phyloP scores from a whole-genome alignment of 805 yeast species.

The Suhomyces vadensis region DNA sequence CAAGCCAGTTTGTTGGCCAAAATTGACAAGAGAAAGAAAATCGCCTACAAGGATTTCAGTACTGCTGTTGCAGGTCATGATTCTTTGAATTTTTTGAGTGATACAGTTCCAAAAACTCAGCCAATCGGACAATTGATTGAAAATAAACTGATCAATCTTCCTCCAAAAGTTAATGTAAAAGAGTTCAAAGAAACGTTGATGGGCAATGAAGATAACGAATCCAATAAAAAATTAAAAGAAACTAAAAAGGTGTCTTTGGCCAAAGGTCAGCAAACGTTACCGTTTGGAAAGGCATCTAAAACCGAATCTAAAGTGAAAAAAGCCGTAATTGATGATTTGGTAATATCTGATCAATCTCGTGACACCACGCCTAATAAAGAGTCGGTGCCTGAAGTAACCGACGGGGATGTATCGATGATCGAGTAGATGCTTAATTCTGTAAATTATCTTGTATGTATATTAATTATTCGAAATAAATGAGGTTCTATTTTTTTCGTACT shows the following conservation, averaged over 20 bases:
- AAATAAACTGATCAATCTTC: constrained; percentile 36
- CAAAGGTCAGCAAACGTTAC: constrained; percentile 45
- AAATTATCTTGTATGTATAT: constrained; percentile 1
- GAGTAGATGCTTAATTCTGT: constrained; percentile 9
- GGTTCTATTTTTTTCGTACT: constrained; percentile 2
- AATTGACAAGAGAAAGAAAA: constrained; percentile 63
- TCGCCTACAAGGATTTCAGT: constrained; percentile 71
- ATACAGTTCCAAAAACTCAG: constrained; percentile 65
- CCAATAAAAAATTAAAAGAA: constrained; percentile 2
- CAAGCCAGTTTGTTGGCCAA: constrained; percentile 68
- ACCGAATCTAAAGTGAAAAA: constrained; percentile 21
- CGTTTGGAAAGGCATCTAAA: constrained; percentile 17
- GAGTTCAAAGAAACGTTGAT: constrained; percentile 6
- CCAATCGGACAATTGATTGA: constrained; percentile 50
- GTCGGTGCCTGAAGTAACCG: constrained; percentile 7
- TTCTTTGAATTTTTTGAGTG: constrained; percentile 60
- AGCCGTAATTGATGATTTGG: constrained; percentile 37
- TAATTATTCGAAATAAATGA: background rate
- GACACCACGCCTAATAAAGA: constrained; percentile 1
- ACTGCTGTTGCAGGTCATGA: constrained; percentile 60
- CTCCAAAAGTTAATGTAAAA: constrained; percentile 8
- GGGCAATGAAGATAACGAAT: constrained; percentile 6
- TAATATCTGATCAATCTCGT: constrained; percentile 20
- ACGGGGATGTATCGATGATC: constrained; percentile 15
- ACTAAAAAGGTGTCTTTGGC: constrained; percentile 18